Percentiles rank a stretch among this genome's conserved stretches.
Evolutionary conservation across 805 yeast species (phyloP).

Genomic region (Wickerhamiella slavikovae): DNA sequence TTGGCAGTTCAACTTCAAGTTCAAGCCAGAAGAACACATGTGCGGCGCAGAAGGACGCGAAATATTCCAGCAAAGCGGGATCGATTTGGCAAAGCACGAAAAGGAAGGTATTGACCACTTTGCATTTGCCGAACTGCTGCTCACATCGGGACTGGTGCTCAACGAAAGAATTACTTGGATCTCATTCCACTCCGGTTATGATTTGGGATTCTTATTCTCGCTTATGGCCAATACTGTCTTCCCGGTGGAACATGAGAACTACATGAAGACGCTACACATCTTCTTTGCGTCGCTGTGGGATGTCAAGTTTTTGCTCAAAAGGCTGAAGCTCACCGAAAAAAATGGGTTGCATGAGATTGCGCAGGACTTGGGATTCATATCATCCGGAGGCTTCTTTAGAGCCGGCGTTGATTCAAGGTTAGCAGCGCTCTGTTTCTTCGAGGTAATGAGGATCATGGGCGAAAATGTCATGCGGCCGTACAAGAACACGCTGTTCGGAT

Average conservation of each 20-base stretch:
- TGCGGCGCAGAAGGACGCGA: conserved; percentile 70
- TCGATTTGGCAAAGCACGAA: conserved; percentile 58
- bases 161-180: conserved; percentile 63
- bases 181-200: conserved; percentile 87
- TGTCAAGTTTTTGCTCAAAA: conserved; percentile 32
- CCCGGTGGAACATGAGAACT: conserved; percentile 67
- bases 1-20: conserved; percentile 93
- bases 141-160: conserved; percentile 68
- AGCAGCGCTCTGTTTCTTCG: conserved; percentile 24
- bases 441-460: conserved; percentile 18
- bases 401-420: conserved; percentile 27
- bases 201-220: conserved; percentile 71
- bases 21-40: conserved; percentile 61
- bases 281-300: conserved; percentile 75
- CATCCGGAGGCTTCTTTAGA: conserved; percentile 19
- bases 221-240: conserved; percentile 52
- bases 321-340: conserved; percentile 18
- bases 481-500: conserved; percentile 20
- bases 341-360: conserved; percentile 20
- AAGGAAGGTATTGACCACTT: conserved; percentile 57
- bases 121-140: conserved; percentile 66
- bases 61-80: conserved; percentile 58
- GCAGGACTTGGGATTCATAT: conserved; percentile 22
- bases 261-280: conserved; percentile 43
- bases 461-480: conserved; percentile 14